These are phyloP conservation scores for Kwoniella dendrophila DNA, from an alignment of 768 basidiomycete species.

Conservation along the genomic window DNA sequence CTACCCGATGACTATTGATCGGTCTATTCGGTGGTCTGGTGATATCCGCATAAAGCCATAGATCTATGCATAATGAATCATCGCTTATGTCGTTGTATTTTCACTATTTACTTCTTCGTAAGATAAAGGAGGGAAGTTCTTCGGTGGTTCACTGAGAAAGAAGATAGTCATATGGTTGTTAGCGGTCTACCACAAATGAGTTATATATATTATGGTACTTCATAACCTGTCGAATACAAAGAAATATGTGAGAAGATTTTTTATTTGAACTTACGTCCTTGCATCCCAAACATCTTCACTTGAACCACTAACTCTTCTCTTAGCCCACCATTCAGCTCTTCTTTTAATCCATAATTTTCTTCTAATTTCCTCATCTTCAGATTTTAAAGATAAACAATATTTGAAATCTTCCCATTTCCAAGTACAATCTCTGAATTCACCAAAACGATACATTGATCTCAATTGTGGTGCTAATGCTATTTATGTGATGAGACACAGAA, in stretches of 20 bases:
- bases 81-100: constrained; percentile 15
- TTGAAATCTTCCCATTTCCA: constrained; percentile 89
- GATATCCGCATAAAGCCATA: too few species aligned
- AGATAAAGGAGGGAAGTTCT: constrained; percentile 59
- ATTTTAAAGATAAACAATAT: constrained; percentile 84
- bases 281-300: constrained; percentile 96
- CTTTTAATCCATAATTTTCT: constrained; percentile 81
- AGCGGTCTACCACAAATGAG: too few species aligned
- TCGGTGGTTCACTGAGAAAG: constrained; percentile 60
- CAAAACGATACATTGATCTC: constrained; percentile 83
- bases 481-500: not conserved
- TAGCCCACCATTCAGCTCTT: constrained; percentile 94
- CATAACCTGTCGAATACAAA: too few species aligned
- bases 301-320: constrained; percentile 70
- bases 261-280: constrained; percentile 74
- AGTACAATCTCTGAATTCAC: constrained; percentile 69
- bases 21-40: too few species aligned
- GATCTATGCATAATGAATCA: too few species aligned
- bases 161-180: too few species aligned
- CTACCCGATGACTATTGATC: too few species aligned
- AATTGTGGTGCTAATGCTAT: constrained; percentile 77
- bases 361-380: constrained; percentile 72
- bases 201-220: too few species aligned
- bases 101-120: constrained; percentile 28
- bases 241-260: too few species aligned